Evolutionary conservation across 225 moss, liverwort and hornwort species (phyloP), one percentile per base, ranked within the genome.

Genomic region (Polytrichum formosum): DNA sequence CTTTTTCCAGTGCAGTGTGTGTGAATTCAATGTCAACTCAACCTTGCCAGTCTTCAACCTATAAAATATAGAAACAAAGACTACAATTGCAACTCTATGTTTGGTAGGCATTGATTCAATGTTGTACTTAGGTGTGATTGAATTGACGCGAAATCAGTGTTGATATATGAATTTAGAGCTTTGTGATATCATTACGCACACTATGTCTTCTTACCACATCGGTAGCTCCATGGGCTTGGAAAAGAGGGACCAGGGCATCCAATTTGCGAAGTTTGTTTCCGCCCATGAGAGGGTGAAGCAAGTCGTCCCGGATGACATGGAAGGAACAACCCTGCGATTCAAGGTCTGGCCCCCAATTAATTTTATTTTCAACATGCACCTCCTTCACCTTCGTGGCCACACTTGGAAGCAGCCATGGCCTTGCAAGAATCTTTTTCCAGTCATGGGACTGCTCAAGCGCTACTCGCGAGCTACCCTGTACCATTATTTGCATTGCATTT

Each of bases 231-330:
- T 72, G 72, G 33, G 75, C 71, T 77, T 84, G 80, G 26, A 91
- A 83, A 67, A 79, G 74, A 5, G 93, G 93, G 55, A 93, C 55
- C 70, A 93, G 35, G 1, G 92, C 94, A 76, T 98, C 94, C 21
- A 98, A 73, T 72, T 98, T 98, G 54, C 98, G 85, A 19, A 94
- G 85, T 78, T 98, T 98, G 84, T 98, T 98, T 37, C 98, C 93
- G 4, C 93, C 91, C 58, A 93, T 81, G 60, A 91, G 70, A 29
- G 93, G 93, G 66, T 93, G 93, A 56, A 93, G 83, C 78, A 93
- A 82, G 70, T 93, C 93, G 21, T 93, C 91, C 78, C 91, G 81
- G 58, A 94, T 85, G 74, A 98, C 81, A 68, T 90, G 80, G 60
- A 98, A 86, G 20, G 46, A 65, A 22, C 23, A 7, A 25, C 70